These are phyloP conservation scores for Chamaecyparis obtusa DNA, from an alignment of 75 land plant genomes.

Conservation along the genomic window DNA sequence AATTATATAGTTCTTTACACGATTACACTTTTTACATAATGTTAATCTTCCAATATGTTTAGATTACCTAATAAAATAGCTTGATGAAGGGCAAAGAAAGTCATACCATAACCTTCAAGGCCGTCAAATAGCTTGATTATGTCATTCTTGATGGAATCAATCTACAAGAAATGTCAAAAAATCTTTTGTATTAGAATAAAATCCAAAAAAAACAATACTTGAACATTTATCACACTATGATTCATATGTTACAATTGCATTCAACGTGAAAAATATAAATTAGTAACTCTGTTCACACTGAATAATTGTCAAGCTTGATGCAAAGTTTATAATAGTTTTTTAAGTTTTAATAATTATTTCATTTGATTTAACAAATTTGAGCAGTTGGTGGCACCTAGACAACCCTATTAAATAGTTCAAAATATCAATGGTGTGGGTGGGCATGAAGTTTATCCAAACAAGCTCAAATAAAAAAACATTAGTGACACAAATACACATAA, in stretches of 20 bases:
- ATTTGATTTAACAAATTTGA: neutral
- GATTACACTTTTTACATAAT: neutral
- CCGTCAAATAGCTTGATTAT: conserved; percentile 62
- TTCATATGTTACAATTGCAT: neutral
- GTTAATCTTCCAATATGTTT: neutral
- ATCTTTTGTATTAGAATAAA: neutral
- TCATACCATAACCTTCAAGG: conserved; percentile 57
- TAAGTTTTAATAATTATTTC: no score
- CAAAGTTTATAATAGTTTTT: neutral
- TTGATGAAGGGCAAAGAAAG: neutral
- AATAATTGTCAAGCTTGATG: neutral
- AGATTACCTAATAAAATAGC: neutral
- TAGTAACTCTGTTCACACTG: neutral
- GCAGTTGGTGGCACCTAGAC: neutral
- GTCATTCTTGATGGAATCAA: conserved; percentile 40
- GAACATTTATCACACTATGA: neutral
- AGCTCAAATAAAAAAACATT: neutral
- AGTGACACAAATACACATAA: neutral
- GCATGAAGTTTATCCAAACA: no score
- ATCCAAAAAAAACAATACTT: neutral
- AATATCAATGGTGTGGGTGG: no score
- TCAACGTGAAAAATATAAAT: neutral
- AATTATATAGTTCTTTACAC: neutral
- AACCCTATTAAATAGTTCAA: neutral
- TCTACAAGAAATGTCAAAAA: conserved; percentile 28